A percentile compares a stretch with the other conserved stretches of the same genome.
Evolutionary conservation across 208 protist species (phyloP).

Genomic region (Herpetomonas tarakana): DNA sequence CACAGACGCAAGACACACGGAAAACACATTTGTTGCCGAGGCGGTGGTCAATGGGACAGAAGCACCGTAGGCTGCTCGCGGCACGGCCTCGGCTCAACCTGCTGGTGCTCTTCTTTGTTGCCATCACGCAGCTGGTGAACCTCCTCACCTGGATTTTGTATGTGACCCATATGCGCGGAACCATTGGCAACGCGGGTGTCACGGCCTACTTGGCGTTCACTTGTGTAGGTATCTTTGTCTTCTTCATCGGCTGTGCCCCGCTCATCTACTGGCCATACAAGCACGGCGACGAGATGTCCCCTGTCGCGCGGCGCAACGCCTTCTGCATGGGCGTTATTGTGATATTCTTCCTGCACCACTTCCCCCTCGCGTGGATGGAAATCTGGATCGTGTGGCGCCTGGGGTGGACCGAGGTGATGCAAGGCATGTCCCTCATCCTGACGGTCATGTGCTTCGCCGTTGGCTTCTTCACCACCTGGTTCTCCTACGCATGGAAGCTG

Average conservation of each 20-base stretch:
- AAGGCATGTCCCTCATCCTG: constrained; percentile 67
- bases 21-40: no score
- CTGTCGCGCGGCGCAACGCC: constrained; percentile 44
- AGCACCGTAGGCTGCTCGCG: constrained; percentile 12
- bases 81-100: constrained; percentile 45
- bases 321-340: constrained; percentile 41
- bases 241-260: constrained; percentile 36
- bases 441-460: constrained; percentile 60
- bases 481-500: constrained; percentile 74
- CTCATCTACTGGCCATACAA: constrained; percentile 77
- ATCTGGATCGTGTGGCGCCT: constrained; percentile 60
- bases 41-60: constrained; percentile 1
- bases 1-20: no score
- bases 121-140: constrained; percentile 49
- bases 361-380: constrained; percentile 75
- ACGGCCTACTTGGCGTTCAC: constrained; percentile 62
- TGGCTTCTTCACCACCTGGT: constrained; percentile 69
- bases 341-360: constrained; percentile 65
- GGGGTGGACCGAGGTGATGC: constrained; percentile 54
- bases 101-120: constrained; percentile 56
- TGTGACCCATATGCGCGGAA: constrained; percentile 9
- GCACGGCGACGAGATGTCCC: constrained; percentile 66
- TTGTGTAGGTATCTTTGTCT: constrained; percentile 41
- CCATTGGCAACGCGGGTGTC: constrained; percentile 19
- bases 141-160: constrained; percentile 61